phyloP scores from a whole-genome alignment of 768 basidiomycete species.

The Calvatia gigantea region DNA sequence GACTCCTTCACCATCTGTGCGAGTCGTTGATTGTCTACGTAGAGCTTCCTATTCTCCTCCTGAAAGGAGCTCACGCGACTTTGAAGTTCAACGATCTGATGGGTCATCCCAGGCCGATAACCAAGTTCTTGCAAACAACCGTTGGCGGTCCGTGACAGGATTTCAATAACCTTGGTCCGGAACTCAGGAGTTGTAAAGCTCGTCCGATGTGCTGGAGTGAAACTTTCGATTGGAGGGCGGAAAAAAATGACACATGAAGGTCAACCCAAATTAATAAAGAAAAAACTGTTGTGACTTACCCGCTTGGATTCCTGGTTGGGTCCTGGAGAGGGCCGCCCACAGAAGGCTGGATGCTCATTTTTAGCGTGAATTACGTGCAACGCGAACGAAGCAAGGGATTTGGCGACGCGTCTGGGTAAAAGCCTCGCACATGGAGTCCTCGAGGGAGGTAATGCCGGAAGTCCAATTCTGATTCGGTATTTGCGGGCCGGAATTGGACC shows the following conservation, averaged over 20 bases:
- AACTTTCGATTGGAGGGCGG: not conserved
- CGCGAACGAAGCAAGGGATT: not conserved
- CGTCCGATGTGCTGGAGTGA: not conserved
- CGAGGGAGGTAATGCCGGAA: not conserved
- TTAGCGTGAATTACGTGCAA: not conserved
- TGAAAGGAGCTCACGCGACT: conserved; percentile 27
- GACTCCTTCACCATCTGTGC: conserved; percentile 19
- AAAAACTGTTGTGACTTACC: not conserved
- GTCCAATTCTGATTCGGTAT: not conserved
- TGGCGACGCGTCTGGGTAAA: not conserved
- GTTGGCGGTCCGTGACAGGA: conserved; percentile 41
- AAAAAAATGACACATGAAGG: not conserved
- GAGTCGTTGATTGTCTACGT: conserved; percentile 35
- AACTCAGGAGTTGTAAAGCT: not conserved
- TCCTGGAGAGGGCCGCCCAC: not conserved
- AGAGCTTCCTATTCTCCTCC: conserved; percentile 35
- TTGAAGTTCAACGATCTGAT: conserved; percentile 33
- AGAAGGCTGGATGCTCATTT: not conserved
- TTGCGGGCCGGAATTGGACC: not conserved
- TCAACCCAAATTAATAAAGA: not conserved
- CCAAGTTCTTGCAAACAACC: conserved; percentile 45
- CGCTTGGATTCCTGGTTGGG: not conserved
- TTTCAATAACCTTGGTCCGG: conserved; percentile 37
- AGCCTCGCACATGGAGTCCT: not conserved
- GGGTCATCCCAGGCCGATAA: conserved; percentile 39